These are phyloP conservation scores for Leishmania braziliensis DNA, from an alignment of 208 protist species.

Conservation along the genomic window DNA sequence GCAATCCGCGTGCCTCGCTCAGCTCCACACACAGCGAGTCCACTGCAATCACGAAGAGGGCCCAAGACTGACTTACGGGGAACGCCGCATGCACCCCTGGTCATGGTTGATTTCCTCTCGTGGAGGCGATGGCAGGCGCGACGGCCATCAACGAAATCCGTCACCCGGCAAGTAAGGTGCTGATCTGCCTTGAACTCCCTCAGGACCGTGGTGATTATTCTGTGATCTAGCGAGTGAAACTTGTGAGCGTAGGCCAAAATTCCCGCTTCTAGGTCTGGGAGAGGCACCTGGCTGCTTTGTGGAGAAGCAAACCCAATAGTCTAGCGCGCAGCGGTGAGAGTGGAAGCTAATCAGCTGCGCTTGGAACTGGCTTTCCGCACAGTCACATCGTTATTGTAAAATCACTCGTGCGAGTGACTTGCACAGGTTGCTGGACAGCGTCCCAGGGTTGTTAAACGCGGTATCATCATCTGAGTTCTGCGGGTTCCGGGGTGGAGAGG, in stretches of 20 bases:
- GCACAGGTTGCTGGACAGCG: no score
- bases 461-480: no score
- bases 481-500: no score
- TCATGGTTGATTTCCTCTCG: not conserved
- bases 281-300: not conserved
- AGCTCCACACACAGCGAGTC: not conserved
- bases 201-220: not conserved
- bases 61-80: not conserved
- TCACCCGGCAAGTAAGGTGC: not conserved
- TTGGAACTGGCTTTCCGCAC: no score
- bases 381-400: no score
- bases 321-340: not conserved
- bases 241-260: not conserved
- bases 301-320: not conserved
- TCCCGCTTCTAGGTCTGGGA: not conserved
- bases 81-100: not conserved
- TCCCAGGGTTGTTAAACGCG: no score
- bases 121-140: not conserved
- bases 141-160: not conserved
- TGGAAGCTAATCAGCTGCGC: not conserved
- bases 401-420: no score
- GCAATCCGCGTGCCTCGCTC: not conserved
- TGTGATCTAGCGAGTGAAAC: not conserved
- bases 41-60: not conserved
- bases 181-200: not conserved